Evolutionary conservation across 805 yeast species (phyloP).

Genomic region (Ogataea wickerhamii): DNA sequence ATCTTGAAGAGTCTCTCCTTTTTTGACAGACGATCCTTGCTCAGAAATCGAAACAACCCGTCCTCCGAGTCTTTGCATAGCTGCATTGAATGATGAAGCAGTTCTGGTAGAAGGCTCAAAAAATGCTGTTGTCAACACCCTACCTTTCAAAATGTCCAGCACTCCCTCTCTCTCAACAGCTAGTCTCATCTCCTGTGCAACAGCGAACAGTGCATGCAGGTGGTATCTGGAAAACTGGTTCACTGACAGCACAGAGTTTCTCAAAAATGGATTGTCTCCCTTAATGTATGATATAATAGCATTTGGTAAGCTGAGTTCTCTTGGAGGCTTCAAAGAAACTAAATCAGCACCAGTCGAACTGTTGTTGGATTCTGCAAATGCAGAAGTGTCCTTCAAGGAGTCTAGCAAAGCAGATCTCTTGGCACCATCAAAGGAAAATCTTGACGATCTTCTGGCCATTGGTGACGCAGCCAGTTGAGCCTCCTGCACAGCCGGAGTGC

Average conservation of each 20-base stretch:
- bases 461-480: slow-evolving; percentile 33
- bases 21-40: slow-evolving; percentile 88
- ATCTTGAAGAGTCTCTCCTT: slow-evolving; percentile 97
- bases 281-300: slow-evolving; percentile 77
- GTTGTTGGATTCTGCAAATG: slow-evolving; percentile 40
- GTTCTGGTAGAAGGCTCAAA: slow-evolving; percentile 99
- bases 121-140: slow-evolving; percentile 90
- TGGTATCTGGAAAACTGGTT: slow-evolving; percentile 83
- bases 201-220: slow-evolving; percentile 87
- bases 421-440: slow-evolving; percentile 49
- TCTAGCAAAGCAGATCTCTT: slow-evolving; percentile 35
- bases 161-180: slow-evolving; percentile 97
- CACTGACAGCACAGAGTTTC: slow-evolving; percentile 85
- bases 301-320: slow-evolving; percentile 70
- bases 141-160: slow-evolving; percentile 83
- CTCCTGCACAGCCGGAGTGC: slow-evolving; percentile 30
- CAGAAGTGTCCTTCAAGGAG: slow-evolving; percentile 32
- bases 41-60: slow-evolving; percentile 86
- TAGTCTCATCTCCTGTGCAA: slow-evolving; percentile 96
- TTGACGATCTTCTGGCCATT: slow-evolving; percentile 37
- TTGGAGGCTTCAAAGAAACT: slow-evolving; percentile 70
- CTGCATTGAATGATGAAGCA: slow-evolving; percentile 94
- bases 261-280: slow-evolving; percentile 82
- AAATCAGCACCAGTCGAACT: slow-evolving; percentile 59
- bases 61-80: slow-evolving; percentile 99